A percentile compares a stretch with the other conserved stretches of the same genome.
phyloP scores from a whole-genome alignment of 306 rosid genomes.

The Sphenostylis stenocarpa region DNA sequence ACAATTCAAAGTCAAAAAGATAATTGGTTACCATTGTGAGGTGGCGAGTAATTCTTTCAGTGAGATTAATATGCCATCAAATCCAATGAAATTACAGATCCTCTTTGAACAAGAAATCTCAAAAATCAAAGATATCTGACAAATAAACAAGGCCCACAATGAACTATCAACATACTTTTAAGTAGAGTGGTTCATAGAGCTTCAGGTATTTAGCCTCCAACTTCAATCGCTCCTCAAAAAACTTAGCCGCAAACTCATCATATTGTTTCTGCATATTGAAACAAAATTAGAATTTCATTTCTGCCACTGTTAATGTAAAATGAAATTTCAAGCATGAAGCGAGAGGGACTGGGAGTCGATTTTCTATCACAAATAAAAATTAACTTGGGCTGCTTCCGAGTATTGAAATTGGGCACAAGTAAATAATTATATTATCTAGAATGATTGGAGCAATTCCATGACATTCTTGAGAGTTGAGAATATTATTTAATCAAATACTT shows the following conservation, averaged over 20 bases:
- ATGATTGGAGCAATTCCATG: background rate
- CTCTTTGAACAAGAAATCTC: conserved; percentile 10
- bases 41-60: background rate
- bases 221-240: conserved; percentile 48
- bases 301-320: background rate
- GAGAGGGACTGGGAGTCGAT: background rate
- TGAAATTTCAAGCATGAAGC: conserved; percentile 1
- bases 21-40: conserved; percentile 1
- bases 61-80: background rate
- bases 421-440: background rate
- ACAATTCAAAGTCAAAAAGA: conserved; percentile 14
- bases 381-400: background rate
- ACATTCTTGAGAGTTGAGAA: background rate
- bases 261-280: conserved; percentile 40
- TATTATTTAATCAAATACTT: conserved; percentile 3
- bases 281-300: conserved; percentile 18
- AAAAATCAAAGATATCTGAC: background rate
- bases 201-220: conserved; percentile 57
- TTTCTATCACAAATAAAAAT: background rate
- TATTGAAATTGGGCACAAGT: background rate
- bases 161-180: conserved; percentile 41
- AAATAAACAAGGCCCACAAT: background rate
- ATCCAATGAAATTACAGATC: conserved; percentile 11
- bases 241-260: conserved; percentile 45
- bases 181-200: conserved; percentile 47